Evolutionary conservation across 1,284 basidiomycete genomes (phyloP).

Genomic region (Microbotryomycetes sp.): DNA sequence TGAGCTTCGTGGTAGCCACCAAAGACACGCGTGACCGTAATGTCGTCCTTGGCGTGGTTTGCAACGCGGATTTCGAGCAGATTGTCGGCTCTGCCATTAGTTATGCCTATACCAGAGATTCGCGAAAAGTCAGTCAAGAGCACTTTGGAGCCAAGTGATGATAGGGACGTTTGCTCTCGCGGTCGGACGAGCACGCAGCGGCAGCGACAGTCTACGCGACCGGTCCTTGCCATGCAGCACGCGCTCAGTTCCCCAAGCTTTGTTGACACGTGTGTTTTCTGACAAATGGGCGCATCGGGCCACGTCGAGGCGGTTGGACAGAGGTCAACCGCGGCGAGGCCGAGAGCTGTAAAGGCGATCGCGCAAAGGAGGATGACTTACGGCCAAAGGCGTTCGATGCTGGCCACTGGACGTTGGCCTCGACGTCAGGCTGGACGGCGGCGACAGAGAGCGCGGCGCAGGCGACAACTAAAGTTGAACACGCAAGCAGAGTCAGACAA

Average conservation of each 20-base stretch:
- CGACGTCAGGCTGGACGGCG: conserved; percentile 11
- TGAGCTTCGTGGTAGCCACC: conserved; percentile 26
- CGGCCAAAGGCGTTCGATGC: conserved; percentile 17
- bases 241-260: not conserved
- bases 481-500: not conserved
- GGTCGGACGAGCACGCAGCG: not conserved
- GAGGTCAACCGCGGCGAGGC: too few relatives aligned
- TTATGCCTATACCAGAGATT: not conserved
- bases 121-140: not conserved
- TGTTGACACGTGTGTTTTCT: not conserved
- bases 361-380: not conserved
- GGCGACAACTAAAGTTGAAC: too few relatives aligned
- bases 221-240: not conserved
- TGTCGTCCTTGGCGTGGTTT: conserved; percentile 22
- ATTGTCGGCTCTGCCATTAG: conserved; percentile 3
- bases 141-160: not conserved
- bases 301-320: too few relatives aligned
- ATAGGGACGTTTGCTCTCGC: conserved; percentile 15
- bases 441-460: not conserved
- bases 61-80: conserved; percentile 21
- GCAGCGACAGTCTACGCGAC: not conserved
- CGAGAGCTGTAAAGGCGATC: not conserved
- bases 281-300: too few relatives aligned
- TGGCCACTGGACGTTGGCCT: conserved; percentile 14
- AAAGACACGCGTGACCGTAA: conserved; percentile 19